Evolutionary conservation across 768 basidiomycete species (phyloP).

Genomic region (Podaxis pistillaris): DNA sequence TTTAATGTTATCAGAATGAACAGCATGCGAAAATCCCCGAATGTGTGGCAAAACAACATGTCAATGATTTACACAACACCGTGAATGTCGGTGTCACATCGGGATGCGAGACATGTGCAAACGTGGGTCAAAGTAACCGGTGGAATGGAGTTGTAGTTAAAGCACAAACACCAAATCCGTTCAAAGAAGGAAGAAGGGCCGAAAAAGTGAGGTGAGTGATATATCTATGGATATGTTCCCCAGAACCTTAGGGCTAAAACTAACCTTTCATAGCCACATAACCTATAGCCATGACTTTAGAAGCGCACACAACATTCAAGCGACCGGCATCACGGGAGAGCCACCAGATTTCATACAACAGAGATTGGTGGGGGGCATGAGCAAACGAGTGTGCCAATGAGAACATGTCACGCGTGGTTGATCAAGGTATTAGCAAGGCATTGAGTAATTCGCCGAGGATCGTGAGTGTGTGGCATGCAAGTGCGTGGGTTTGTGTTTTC

Average conservation of each 20-base stretch:
- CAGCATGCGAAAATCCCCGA: conserved; percentile 16
- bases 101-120: conserved; percentile 5
- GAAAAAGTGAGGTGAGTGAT: conserved; percentile 4
- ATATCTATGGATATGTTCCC: conserved; percentile 16
- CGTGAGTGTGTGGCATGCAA: background rate
- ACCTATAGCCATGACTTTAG: conserved; percentile 52
- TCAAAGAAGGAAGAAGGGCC: conserved; percentile 13
- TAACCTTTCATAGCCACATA: conserved; percentile 63
- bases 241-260: conserved; percentile 17
- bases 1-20: conserved; percentile 20
- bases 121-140: background rate
- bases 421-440: background rate
- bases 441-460: background rate
- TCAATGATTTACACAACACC: conserved; percentile 7
- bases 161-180: background rate
- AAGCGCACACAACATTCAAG: conserved; percentile 5
- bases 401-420: conserved; percentile 2
- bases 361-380: background rate
- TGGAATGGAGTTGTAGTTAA: background rate
- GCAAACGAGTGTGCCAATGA: background rate
- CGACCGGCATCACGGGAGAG: conserved; percentile 7
- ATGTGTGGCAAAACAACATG: background rate
- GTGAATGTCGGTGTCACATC: conserved; percentile 6
- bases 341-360: background rate
- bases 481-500: conserved; percentile 3